Conservation (phyloP, 441 rosid genomes). For the Syzygium syzygioides region DNA sequence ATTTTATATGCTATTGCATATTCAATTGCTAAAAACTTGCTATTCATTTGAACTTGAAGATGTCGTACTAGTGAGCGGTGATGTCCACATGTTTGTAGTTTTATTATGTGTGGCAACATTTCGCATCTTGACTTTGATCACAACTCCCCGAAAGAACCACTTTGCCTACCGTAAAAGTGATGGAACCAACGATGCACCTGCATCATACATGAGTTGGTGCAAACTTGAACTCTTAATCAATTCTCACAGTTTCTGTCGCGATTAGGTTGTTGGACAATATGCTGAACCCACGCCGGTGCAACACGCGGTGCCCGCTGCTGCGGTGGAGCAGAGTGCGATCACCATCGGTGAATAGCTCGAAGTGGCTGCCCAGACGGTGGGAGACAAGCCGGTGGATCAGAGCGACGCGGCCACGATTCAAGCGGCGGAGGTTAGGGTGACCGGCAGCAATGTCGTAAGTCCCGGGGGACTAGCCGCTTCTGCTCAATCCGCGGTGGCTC, state of each 20-base stretch:
- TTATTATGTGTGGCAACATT: too few relatives aligned
- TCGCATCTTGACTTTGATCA: too few relatives aligned
- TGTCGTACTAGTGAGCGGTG: too few relatives aligned
- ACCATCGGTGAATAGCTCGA: constrained; percentile 78
- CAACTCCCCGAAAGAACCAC: too few relatives aligned
- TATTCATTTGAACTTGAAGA: too few relatives aligned
- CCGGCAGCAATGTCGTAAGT: constrained; percentile 34
- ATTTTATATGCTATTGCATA: too few relatives aligned
- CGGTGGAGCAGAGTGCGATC: constrained; percentile 20
- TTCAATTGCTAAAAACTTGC: too few relatives aligned
- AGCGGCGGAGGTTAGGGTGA: constrained; percentile 68
- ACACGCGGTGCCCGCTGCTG: constrained; percentile 5
- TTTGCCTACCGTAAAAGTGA: not conserved
- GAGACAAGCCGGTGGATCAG: constrained; percentile 50
- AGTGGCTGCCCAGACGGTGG: constrained; percentile 37
- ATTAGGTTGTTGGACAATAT: constrained; percentile 48
- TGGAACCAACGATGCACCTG: not conserved
- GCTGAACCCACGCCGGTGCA: constrained; percentile 33
- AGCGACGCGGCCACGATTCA: constrained; percentile 72
- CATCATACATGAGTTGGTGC: not conserved
- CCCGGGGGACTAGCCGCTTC: constrained; percentile 62
- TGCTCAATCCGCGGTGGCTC: constrained; percentile 57
- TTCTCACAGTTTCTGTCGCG: not conserved
- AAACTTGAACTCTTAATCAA: not conserved
- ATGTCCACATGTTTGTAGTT: too few relatives aligned